Base-by-base conservation (phyloP, 306 rosid genomes). In the Malus fusca region DNA sequence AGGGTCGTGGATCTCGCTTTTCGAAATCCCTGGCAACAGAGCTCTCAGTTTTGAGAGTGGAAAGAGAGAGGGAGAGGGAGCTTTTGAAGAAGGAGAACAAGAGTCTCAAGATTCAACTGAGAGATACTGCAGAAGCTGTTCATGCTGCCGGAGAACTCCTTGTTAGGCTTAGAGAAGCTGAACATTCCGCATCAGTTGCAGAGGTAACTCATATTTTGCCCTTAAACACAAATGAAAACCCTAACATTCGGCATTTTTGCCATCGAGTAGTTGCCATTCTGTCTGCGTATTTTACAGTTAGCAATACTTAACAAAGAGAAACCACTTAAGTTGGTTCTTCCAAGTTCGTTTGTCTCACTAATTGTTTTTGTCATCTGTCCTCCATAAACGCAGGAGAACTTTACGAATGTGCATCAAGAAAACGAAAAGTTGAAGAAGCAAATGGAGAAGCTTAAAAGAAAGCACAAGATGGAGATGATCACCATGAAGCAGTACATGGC, bases 81-180 rank as follows among this genome's bases (percentile, higher is more conserved):
- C 75, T 83, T 44, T 71, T 96, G 87, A 92, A 86, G 76, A 96
- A 85, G 87, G 97, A 92, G 82, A 95, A 95, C 86, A 84, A 65
- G 77, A 90, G 86, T 87, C 97, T 96, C 53, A 96, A 86, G 80
- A 68, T 85, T 82, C 97, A 92, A 83, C 98, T 92, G 30, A 83
- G 98, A 81, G 98, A 96, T 85, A 96, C 97, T 62, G 99, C 98
- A 69, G 99, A 92, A 84, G 99, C 98, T 65, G 99, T 96, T 71
- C 99, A 96, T 82, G 98, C 98, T 33, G 99, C 99, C 43, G 99
- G 98, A 72, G 99, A 89, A 80, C 88, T 96, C 30, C 99, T 96
- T 67, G 98, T 89, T 40, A 79, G 99, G 87, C 97, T 92, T 35
- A 87, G 97, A 86, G 97, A 96, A 85, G 93, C 99, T 42, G 99